Conservation (phyloP, 1,284 basidiomycete species). For the Neonothopanus nambi region DNA sequence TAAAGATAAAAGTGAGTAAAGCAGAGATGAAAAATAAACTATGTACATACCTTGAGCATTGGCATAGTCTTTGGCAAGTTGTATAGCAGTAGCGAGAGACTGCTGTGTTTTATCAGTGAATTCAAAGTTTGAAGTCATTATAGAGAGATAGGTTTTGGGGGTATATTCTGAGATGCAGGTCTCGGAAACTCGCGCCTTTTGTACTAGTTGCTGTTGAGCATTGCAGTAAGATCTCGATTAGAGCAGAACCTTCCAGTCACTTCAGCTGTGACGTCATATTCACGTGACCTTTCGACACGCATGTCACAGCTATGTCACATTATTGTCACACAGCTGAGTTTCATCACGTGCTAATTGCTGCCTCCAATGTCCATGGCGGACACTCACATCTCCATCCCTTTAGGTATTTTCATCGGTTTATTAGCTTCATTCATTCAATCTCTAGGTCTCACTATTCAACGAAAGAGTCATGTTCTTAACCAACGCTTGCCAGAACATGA, state of each 20-base stretch:
- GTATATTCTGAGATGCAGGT: neutral
- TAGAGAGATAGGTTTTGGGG: neutral
- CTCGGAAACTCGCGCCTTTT: neutral
- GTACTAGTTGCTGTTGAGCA: neutral
- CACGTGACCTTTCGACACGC: too few relatives aligned
- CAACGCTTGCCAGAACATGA: conserved; percentile 67
- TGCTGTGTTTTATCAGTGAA: conserved; percentile 81
- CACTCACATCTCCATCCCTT: conserved; percentile 40
- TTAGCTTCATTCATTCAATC: conserved; percentile 90
- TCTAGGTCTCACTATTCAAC: conserved; percentile 89
- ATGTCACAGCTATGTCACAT: too few relatives aligned
- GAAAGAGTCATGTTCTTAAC: conserved; percentile 92
- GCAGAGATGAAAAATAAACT: too few relatives aligned
- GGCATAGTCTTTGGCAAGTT: conserved; percentile 81
- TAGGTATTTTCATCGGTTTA: conserved; percentile 68
- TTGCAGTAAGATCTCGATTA: neutral
- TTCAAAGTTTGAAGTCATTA: conserved; percentile 63
- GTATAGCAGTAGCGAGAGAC: conserved; percentile 66
- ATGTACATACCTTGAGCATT: conserved; percentile 72
- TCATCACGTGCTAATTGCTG: too few relatives aligned
- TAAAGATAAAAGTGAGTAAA: conserved; percentile 6
- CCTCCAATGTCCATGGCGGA: too few relatives aligned
- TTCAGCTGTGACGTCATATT: conserved; percentile 3
- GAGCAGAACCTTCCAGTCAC: neutral
- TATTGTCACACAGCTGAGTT: too few relatives aligned